Conservation (phyloP, 306 rosid species). For the Cotoneaster glaucophyllus region DNA sequence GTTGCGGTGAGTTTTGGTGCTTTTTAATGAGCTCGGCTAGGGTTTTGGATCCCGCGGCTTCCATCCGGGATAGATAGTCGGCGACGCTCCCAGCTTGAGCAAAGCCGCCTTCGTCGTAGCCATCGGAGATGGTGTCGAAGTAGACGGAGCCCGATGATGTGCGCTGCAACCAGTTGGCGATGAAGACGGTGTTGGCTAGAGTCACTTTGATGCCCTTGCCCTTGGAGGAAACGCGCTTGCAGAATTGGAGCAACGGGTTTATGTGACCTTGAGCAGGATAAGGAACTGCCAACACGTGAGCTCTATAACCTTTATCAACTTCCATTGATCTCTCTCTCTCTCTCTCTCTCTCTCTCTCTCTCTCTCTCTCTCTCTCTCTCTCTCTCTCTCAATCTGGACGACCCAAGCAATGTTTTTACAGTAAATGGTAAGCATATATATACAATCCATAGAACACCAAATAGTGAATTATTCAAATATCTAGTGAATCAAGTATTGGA, state of each 20-base stretch:
- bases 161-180: conserved; percentile 36
- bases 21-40: conserved; percentile 38
- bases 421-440: too few relatives aligned
- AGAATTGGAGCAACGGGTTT: conserved; percentile 20
- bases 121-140: conserved; percentile 59
- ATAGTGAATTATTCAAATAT: too few relatives aligned
- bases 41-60: conserved; percentile 32
- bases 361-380: too few relatives aligned
- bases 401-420: background rate
- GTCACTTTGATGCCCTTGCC: conserved; percentile 34
- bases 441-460: too few relatives aligned
- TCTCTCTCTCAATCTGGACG: background rate
- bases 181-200: conserved; percentile 43
- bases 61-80: conserved; percentile 32
- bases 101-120: conserved; percentile 58
- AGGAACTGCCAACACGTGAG: conserved; percentile 7
- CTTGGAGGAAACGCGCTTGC: conserved; percentile 19
- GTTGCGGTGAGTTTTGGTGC: conserved; percentile 17
- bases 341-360: too few relatives aligned
- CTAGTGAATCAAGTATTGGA: too few relatives aligned
- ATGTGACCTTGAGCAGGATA: conserved; percentile 17
- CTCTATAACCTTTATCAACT: background rate
- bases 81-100: conserved; percentile 18
- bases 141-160: conserved; percentile 18
- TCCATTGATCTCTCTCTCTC: background rate